Evolutionary conservation across 345 rosid species (phyloP).

Genomic region (sweet orange (Citrus sinensis)): DNA sequence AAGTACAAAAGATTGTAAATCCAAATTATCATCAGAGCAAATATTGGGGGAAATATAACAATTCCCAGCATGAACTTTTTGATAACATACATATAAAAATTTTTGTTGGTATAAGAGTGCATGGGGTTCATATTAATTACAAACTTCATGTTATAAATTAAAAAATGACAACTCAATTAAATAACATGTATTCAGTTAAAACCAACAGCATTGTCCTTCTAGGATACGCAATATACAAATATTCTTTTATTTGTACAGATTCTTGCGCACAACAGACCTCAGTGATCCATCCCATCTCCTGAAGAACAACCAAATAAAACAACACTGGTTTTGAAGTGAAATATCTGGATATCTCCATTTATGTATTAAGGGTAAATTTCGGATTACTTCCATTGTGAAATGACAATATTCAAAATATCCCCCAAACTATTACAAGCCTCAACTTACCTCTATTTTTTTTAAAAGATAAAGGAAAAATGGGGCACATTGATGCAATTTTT

Average conservation of each 20-base stretch:
- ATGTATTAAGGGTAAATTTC: background rate
- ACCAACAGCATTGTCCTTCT: background rate
- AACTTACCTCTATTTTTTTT: too few relatives aligned
- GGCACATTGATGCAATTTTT: too few relatives aligned
- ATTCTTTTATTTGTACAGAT: background rate
- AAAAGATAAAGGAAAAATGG: too few relatives aligned
- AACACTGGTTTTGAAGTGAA: background rate
- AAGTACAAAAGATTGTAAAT: conserved; percentile 22
- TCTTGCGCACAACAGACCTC: background rate
- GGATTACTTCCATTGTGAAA: too few relatives aligned
- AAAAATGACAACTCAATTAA: background rate
- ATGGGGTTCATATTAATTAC: background rate
- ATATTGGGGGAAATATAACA: background rate
- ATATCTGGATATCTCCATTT: background rate
- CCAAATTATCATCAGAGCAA: background rate
- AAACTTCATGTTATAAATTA: too few relatives aligned
- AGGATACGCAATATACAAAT: background rate
- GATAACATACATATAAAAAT: background rate
- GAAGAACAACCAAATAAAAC: background rate
- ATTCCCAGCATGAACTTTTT: background rate
- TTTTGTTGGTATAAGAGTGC: background rate
- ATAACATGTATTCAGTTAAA: background rate
- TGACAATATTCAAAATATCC: too few relatives aligned
- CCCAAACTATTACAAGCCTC: too few relatives aligned
- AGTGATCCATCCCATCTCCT: background rate